Conservation (phyloP, 129 eudicot species). For the Centella asiatica region DNA sequence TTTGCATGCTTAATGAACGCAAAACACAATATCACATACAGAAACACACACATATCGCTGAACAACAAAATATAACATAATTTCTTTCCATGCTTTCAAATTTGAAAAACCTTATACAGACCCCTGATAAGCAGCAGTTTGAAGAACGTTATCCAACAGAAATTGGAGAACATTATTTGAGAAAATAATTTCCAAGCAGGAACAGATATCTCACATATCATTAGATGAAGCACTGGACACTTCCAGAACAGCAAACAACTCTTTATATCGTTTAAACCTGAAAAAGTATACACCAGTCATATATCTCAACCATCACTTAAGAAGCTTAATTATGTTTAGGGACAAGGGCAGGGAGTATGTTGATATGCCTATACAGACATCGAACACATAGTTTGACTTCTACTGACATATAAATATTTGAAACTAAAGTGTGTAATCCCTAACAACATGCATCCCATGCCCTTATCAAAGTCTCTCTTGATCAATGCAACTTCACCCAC, state of each 20-base stretch:
- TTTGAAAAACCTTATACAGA: constrained; percentile 12
- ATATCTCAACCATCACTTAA: not conserved
- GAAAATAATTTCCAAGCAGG: constrained; percentile 74
- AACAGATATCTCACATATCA: constrained; percentile 43
- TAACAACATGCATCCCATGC: too few relatives aligned
- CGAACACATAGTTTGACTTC: too few relatives aligned
- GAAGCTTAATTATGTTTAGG: not conserved
- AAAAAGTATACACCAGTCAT: not conserved
- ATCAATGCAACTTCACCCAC: too few relatives aligned
- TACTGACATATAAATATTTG: too few relatives aligned
- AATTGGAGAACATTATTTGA: constrained; percentile 77
- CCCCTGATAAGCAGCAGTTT: constrained; percentile 86
- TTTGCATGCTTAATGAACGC: too few relatives aligned
- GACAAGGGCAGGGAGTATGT: not conserved
- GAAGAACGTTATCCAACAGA: constrained; percentile 70
- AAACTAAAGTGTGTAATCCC: too few relatives aligned
- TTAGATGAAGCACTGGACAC: constrained; percentile 30
- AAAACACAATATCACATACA: too few relatives aligned
- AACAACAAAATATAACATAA: too few relatives aligned
- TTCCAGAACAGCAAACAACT: constrained; percentile 48
- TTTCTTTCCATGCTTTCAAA: too few relatives aligned
- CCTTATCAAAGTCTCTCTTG: too few relatives aligned
- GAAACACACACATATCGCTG: too few relatives aligned
- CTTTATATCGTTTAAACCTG: constrained; percentile 81
- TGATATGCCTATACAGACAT: too few relatives aligned